phyloP scores from a whole-genome alignment of 345 rosid species.

The Euphorbia lathyris region DNA sequence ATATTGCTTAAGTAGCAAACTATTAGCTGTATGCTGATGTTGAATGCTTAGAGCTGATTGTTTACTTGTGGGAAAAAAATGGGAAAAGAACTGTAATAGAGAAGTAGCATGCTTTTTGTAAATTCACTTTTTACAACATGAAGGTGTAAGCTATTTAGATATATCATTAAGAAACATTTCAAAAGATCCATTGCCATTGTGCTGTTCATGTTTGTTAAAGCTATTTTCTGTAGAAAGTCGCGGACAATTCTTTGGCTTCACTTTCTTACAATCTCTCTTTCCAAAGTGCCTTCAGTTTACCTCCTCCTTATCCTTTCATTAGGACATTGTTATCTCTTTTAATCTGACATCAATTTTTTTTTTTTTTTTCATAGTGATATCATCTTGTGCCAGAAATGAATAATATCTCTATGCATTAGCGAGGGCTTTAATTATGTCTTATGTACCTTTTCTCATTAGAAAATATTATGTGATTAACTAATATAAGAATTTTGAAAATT shows the following conservation, averaged over 20 bases:
- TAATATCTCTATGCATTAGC: background rate
- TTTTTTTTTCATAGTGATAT: background rate
- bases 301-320: too few relatives aligned
- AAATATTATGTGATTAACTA: background rate
- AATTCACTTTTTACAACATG: background rate
- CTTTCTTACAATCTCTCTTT: background rate
- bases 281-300: background rate
- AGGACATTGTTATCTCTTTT: background rate
- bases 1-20: background rate
- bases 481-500: constrained; percentile 1
- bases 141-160: background rate
- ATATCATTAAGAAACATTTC: background rate
- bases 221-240: too few relatives aligned
- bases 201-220: background rate
- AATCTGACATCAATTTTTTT: background rate
- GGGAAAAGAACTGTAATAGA: background rate
- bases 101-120: background rate
- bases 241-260: too few relatives aligned
- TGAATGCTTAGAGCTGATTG: background rate
- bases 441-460: background rate
- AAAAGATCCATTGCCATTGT: background rate
- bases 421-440: background rate
- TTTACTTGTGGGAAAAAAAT: background rate
- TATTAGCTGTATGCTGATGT: too few relatives aligned
- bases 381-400: constrained; percentile 3